Evolutionary conservation across 495 filamentous ascomycete species (phyloP).

Genomic region (Collariella sp.): DNA sequence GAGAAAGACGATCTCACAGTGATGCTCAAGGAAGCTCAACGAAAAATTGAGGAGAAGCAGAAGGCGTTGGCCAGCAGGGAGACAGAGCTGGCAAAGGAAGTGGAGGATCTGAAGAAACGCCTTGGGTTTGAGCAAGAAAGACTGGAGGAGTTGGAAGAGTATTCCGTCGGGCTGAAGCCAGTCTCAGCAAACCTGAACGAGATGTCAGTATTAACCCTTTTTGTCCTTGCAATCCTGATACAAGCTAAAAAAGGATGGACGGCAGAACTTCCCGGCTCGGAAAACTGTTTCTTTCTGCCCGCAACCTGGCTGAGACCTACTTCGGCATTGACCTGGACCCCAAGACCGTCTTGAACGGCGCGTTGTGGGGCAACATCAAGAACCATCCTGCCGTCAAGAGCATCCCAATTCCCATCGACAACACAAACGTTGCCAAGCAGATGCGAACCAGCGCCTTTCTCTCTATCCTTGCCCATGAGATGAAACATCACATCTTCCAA

Average conservation of each 20-base stretch:
- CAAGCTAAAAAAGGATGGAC: neutral
- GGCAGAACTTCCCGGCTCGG: neutral
- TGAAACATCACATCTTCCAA: slow-evolving; percentile 14
- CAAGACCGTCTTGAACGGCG: neutral
- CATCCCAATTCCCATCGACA: slow-evolving; percentile 16
- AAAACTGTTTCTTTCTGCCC: slow-evolving; percentile 1
- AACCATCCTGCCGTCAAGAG: neutral
- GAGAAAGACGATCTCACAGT: too few relatives aligned
- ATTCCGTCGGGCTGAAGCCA: neutral
- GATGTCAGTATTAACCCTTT: neutral
- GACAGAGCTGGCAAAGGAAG: neutral
- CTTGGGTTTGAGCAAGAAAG: neutral
- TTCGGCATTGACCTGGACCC: slow-evolving; percentile 4
- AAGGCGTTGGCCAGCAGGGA: neutral
- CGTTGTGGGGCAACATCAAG: neutral
- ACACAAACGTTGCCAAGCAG: slow-evolving; percentile 13
- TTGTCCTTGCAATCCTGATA: neutral
- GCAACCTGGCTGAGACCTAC: slow-evolving; percentile 1
- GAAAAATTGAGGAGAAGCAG: neutral
- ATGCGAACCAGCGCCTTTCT: slow-evolving; percentile 21
- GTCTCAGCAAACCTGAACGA: neutral
- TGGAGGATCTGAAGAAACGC: neutral
- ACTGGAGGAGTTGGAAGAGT: neutral
- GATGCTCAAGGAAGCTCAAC: neutral
- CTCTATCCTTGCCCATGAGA: slow-evolving; percentile 5